Conservation (phyloP, 2,329 filamentous ascomycete species). For the Neonectria faginata region DNA sequence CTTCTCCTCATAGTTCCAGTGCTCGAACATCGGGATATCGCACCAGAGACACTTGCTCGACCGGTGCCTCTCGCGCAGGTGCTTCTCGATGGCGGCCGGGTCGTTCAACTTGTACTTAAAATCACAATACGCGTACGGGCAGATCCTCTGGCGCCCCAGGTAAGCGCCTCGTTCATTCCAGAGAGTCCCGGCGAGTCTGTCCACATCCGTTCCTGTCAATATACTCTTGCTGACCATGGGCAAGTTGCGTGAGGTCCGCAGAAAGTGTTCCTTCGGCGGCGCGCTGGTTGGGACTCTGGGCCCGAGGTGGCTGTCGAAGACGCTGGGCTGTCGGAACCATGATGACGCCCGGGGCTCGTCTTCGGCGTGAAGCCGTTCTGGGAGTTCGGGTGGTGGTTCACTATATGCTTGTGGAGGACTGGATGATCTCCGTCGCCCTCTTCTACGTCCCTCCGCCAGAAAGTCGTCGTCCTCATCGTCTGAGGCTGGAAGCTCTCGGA, state of each 20-base stretch:
- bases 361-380: too few relatives aligned
- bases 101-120: constrained; percentile 50
- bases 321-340: constrained; percentile 43
- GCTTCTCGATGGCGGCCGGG: constrained; percentile 47
- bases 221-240: constrained; percentile 54
- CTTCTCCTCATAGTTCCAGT: constrained; percentile 46
- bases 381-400: too few relatives aligned
- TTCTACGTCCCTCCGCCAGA: neutral
- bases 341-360: constrained; percentile 19
- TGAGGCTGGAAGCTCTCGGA: too few relatives aligned
- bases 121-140: constrained; percentile 54
- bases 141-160: constrained; percentile 49
- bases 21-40: constrained; percentile 45
- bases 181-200: constrained; percentile 46
- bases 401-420: too few relatives aligned
- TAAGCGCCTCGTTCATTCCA: constrained; percentile 25
- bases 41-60: constrained; percentile 53
- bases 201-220: constrained; percentile 56
- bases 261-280: constrained; percentile 50
- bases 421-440: neutral
- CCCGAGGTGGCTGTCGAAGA: constrained; percentile 24
- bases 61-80: constrained; percentile 53
- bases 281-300: constrained; percentile 35
- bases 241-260: constrained; percentile 49
- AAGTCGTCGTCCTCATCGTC: neutral